Evolutionary conservation across 306 rosid genomes (phyloP).

Genomic region (Rosa rugosa): DNA sequence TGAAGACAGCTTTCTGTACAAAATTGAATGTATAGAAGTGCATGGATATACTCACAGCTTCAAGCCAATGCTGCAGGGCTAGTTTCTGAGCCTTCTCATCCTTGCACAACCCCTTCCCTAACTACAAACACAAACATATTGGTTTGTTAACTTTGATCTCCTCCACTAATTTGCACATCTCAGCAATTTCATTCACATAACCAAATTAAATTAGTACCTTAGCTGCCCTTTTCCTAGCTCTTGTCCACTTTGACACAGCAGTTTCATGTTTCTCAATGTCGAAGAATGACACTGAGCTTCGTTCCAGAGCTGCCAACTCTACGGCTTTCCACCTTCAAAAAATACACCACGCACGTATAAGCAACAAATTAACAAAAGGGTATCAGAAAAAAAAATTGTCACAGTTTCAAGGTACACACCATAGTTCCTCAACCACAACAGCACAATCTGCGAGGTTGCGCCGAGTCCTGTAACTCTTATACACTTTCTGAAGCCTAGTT

Average conservation of each 20-base stretch:
- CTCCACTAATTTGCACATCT: slow-evolving; percentile 4
- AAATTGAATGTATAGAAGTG: background rate
- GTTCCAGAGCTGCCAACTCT: slow-evolving; percentile 46
- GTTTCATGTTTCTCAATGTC: slow-evolving; percentile 45
- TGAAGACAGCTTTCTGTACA: background rate
- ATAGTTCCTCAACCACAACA: slow-evolving; percentile 51
- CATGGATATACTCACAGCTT: slow-evolving; percentile 41
- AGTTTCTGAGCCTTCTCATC: slow-evolving; percentile 54
- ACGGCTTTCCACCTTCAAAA: slow-evolving; percentile 54
- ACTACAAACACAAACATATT: slow-evolving; percentile 23
- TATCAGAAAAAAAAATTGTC: background rate
- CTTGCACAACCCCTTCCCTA: slow-evolving; percentile 49
- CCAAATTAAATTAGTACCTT: slow-evolving; percentile 28
- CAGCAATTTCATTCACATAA: background rate
- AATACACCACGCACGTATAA: background rate
- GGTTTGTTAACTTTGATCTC: background rate
- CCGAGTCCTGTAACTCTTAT: slow-evolving; percentile 56
- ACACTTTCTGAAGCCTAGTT: slow-evolving; percentile 53
- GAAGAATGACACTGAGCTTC: slow-evolving; percentile 51
- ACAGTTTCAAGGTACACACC: slow-evolving; percentile 25
- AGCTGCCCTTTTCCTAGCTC: slow-evolving; percentile 52
- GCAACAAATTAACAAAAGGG: background rate
- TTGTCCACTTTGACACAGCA: slow-evolving; percentile 41
- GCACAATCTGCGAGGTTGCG: slow-evolving; percentile 62
- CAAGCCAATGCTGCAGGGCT: slow-evolving; percentile 59